Evolutionary conservation across 2,329 filamentous ascomycete genomes (phyloP).

Genomic region (Canariomyces notabilis): DNA sequence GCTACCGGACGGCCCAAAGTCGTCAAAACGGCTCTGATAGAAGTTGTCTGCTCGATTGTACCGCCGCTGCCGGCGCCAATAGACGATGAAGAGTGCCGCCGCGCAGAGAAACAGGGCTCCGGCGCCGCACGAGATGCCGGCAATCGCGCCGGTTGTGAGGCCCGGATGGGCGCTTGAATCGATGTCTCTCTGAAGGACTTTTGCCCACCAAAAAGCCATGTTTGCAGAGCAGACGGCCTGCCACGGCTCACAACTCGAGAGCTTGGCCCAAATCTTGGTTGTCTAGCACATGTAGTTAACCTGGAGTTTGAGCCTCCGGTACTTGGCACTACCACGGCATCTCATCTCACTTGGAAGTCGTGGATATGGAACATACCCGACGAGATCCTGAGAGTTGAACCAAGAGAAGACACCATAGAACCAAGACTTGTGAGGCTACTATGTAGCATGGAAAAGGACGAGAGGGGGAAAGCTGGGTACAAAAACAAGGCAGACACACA

Average conservation of each 20-base stretch:
- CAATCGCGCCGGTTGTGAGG: constrained; percentile 46
- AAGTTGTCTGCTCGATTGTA: constrained; percentile 29
- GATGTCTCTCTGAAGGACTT: constrained; percentile 16
- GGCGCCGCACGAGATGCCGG: constrained; percentile 48
- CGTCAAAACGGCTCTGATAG: constrained; percentile 16
- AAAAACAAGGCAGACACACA: constrained; percentile 31
- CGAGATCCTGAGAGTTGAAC: not conserved
- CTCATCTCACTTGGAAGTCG: constrained; percentile 8
- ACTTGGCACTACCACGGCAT: constrained; percentile 14
- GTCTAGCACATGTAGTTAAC: too few species aligned
- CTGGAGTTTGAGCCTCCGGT: constrained; percentile 1
- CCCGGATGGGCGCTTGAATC: constrained; percentile 17
- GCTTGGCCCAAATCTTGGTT: constrained; percentile 5
- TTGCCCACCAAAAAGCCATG: constrained; percentile 31
- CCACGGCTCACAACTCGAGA: not conserved
- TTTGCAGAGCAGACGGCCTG: constrained; percentile 23
- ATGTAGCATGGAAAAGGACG: constrained; percentile 24
- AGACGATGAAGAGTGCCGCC: constrained; percentile 41
- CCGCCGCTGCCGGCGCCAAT: constrained; percentile 42
- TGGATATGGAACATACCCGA: constrained; percentile 12
- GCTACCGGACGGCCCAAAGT: constrained; percentile 6
- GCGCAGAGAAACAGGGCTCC: constrained; percentile 39
- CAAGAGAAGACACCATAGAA: too few species aligned
- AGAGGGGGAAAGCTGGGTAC: constrained; percentile 41
- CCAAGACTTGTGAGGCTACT: too few species aligned